Evolutionary conservation across 805 yeast genomes (phyloP).

Genomic region (Hanseniaspora pseudoguilliermondii): DNA sequence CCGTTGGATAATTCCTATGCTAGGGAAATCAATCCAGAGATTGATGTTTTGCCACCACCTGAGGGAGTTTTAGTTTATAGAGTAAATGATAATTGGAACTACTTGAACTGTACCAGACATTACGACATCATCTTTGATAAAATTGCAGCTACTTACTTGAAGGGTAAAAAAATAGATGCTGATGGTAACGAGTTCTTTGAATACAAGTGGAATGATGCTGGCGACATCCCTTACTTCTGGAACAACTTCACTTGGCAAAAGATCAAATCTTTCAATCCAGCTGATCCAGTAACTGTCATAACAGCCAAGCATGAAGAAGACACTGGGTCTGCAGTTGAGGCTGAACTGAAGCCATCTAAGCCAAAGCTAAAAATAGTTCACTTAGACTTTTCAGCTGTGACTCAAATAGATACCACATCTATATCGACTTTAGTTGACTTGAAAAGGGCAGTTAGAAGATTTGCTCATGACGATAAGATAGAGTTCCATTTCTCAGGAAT

Average conservation of each 20-base stretch:
- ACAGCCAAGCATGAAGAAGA: constrained; percentile 14
- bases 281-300: constrained; percentile 15
- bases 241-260: constrained; percentile 5
- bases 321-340: constrained; percentile 18
- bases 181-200: constrained; percentile 29
- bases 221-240: constrained; percentile 33
- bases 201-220: constrained; percentile 87
- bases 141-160: constrained; percentile 46
- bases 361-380: constrained; percentile 63
- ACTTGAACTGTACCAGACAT: constrained; percentile 68
- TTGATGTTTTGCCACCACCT: constrained; percentile 64
- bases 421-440: constrained; percentile 67
- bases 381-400: constrained; percentile 67
- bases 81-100: constrained; percentile 67
- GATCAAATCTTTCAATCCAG: constrained; percentile 16
- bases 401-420: constrained; percentile 67
- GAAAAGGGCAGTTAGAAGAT: constrained; percentile 54
- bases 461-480: constrained; percentile 61
- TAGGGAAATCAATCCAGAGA: constrained; percentile 39
- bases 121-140: constrained; percentile 57
- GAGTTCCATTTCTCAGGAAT: constrained; percentile 85
- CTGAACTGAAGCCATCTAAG: constrained; percentile 26
- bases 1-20: constrained; percentile 36
- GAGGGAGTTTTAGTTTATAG: constrained; percentile 82
- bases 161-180: constrained; percentile 37